These are phyloP conservation scores for Lipomyces anomalus DNA, from an alignment of 805 yeast genomes.

Conservation along the genomic window DNA sequence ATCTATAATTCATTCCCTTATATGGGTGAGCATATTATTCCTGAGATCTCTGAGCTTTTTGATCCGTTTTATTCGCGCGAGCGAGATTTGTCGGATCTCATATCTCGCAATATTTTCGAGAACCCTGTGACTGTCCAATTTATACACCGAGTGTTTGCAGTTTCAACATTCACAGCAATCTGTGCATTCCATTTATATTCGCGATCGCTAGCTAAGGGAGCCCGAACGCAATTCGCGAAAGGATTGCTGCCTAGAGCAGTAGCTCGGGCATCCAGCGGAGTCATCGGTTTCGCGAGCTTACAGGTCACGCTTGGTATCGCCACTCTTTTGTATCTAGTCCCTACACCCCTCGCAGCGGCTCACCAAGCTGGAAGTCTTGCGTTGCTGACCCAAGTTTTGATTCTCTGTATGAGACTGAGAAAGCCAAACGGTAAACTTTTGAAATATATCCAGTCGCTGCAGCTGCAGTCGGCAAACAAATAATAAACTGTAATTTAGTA, in stretches of 20 bases:
- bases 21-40: conserved; percentile 76
- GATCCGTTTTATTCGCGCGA: conserved; percentile 65
- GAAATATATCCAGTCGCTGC: not conserved
- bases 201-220: conserved; percentile 23
- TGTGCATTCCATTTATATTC: conserved; percentile 52
- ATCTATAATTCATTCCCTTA: conserved; percentile 94
- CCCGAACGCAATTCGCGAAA: conserved; percentile 15
- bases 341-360: conserved; percentile 85
- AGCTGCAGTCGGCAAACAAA: too few species aligned
- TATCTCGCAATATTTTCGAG: conserved; percentile 91
- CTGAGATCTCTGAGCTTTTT: conserved; percentile 71
- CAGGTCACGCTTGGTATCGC: conserved; percentile 85
- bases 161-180: conserved; percentile 61
- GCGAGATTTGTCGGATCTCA: conserved; percentile 61
- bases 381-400: conserved; percentile 70
- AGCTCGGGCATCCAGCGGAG: conserved; percentile 50
- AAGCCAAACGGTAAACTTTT: conserved; percentile 7
- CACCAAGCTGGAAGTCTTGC: conserved; percentile 98
- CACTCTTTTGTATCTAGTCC: conserved; percentile 82
- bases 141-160: conserved; percentile 80
- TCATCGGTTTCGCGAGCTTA: conserved; percentile 75
- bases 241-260: conserved; percentile 53
- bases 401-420: conserved; percentile 49
- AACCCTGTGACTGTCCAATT: conserved; percentile 95
- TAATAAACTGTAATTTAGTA: too few species aligned